Conservation (phyloP, 257 asterid species). For the Solanum etuberosum region DNA sequence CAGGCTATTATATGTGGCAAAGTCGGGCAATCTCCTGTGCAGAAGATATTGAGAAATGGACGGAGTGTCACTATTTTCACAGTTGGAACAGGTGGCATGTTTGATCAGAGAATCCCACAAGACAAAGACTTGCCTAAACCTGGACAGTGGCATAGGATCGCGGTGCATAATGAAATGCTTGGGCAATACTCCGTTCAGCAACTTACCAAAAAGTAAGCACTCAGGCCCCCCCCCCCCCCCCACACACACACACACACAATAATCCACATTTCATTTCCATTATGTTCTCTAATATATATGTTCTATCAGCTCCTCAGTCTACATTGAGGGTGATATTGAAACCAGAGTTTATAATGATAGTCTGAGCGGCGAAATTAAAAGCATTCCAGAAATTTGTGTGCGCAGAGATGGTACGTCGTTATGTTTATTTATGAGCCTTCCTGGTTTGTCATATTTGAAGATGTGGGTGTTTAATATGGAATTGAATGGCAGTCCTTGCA, state of each 20-base stretch:
- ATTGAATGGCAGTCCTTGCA: not conserved
- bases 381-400: conserved; percentile 91
- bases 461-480: not conserved
- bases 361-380: conserved; percentile 78
- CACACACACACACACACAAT: not conserved
- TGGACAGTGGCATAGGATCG: conserved; percentile 96
- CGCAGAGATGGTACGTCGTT: conserved; percentile 76
- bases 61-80: conserved; percentile 71
- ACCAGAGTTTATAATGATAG: conserved; percentile 93
- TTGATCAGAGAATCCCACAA: conserved; percentile 64
- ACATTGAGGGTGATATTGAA: conserved; percentile 95
- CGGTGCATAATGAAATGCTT: conserved; percentile 81
- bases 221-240: not conserved
- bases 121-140: conserved; percentile 59
- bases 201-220: conserved; percentile 60
- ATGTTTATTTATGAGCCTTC: not conserved
- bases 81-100: conserved; percentile 96
- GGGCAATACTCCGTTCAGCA: conserved; percentile 88
- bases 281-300: conserved; percentile 15
- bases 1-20: conserved; percentile 92
- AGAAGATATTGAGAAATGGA: conserved; percentile 92
- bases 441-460: not conserved
- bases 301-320: conserved; percentile 80
- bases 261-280: not conserved
- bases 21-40: conserved; percentile 85